Percentiles rank a stretch among this genome's conserved stretches.
Evolutionary conservation across 148 eudicot genomes (phyloP).

Genomic region (Limonium bicolor): DNA sequence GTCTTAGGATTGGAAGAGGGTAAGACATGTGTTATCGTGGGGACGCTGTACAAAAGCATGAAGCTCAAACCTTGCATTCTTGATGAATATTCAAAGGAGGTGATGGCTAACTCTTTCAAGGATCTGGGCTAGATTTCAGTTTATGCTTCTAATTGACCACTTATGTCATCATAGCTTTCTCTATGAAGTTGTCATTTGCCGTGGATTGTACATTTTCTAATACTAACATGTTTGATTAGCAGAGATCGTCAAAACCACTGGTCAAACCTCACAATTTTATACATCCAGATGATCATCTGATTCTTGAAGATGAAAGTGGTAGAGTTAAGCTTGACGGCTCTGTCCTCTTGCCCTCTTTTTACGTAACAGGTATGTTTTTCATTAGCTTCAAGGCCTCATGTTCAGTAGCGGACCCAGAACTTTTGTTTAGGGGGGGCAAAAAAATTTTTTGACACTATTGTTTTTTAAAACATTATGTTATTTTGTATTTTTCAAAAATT

Average conservation of each 20-base stretch:
- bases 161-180: neutral
- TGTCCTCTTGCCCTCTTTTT: slow-evolving; percentile 51
- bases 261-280: slow-evolving; percentile 77
- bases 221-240: slow-evolving; percentile 4
- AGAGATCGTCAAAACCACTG: slow-evolving; percentile 66
- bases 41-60: slow-evolving; percentile 94
- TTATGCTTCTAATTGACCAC: neutral
- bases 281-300: slow-evolving; percentile 66
- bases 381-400: no score
- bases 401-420: no score
- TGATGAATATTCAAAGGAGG: slow-evolving; percentile 93
- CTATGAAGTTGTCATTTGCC: no score
- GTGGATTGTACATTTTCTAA: neutral
- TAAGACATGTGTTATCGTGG: slow-evolving; percentile 77
- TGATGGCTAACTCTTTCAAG: slow-evolving; percentile 17
- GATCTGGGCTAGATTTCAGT: neutral
- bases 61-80: slow-evolving; percentile 86
- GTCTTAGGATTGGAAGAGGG: slow-evolving; percentile 73
- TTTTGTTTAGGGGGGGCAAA: no score
- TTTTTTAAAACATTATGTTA: no score
- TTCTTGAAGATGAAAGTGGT: slow-evolving; percentile 93
- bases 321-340: slow-evolving; percentile 74
- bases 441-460: no score
- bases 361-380: slow-evolving; percentile 67
- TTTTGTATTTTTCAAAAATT: no score